Evolutionary conservation across 768 basidiomycete genomes (phyloP).

Genomic region (Suillus paluster): DNA sequence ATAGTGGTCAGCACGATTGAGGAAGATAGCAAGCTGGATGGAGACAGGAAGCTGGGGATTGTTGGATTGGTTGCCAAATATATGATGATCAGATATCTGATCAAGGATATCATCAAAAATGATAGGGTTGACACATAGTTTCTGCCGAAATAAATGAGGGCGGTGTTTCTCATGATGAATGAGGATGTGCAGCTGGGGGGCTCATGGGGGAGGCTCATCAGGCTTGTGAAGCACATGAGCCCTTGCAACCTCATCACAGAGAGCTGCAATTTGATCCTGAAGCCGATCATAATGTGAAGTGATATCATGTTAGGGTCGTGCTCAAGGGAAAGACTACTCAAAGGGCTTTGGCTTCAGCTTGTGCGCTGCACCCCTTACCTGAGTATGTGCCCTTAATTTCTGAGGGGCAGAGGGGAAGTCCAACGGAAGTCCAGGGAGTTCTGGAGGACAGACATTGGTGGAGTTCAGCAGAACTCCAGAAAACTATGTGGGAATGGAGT

Average conservation of each 20-base stretch:
- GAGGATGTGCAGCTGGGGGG: not conserved
- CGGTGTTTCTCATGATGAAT: not conserved
- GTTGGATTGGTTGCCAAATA: conserved; percentile 9
- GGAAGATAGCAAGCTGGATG: no score
- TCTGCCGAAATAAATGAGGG: not conserved
- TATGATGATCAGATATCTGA: conserved; percentile 19
- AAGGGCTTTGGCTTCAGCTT: no score
- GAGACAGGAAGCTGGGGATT: conserved; percentile 4
- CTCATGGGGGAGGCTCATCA: not conserved
- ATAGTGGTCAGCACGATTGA: no score
- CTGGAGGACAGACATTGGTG: no score
- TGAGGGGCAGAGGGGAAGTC: no score
- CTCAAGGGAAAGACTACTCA: no score
- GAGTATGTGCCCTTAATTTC: no score
- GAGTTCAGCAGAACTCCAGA: no score
- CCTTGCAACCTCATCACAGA: not conserved
- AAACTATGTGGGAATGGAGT: no score
- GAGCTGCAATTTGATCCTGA: not conserved
- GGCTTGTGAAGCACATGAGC: not conserved
- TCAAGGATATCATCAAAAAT: conserved; percentile 27
- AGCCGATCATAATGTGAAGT: not conserved
- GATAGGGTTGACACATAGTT: not conserved
- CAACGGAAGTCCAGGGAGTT: no score
- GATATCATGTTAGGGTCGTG: no score
- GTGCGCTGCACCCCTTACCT: no score